Conservation (phyloP, 2,329 filamentous ascomycete species). For the Fusarium redolens region DNA sequence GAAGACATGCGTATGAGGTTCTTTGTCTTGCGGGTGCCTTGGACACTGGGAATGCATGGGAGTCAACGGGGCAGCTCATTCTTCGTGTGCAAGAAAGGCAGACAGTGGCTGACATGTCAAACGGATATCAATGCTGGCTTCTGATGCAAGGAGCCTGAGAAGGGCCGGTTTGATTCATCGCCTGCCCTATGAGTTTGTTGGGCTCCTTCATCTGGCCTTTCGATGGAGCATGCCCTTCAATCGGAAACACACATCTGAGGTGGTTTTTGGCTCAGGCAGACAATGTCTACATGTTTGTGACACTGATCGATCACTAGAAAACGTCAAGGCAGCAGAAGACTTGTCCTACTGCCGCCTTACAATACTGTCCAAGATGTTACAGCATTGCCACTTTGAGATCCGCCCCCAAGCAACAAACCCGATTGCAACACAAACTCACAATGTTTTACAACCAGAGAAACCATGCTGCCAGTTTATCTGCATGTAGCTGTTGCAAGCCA, state of each 20-base stretch:
- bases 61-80: background rate
- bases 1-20: background rate
- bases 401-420: constrained; percentile 49
- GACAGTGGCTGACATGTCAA: background rate
- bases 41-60: background rate
- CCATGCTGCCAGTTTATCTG: background rate
- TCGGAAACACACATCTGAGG: background rate
- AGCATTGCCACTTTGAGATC: constrained; percentile 48
- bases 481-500: background rate
- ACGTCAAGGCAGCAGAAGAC: constrained; percentile 60
- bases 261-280: background rate
- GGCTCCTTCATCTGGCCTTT: background rate
- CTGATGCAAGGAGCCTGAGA: background rate
- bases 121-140: background rate
- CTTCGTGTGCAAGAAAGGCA: background rate
- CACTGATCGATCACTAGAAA: constrained; percentile 51
- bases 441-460: background rate
- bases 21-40: background rate
- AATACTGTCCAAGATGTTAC: constrained; percentile 61
- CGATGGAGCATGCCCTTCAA: background rate
- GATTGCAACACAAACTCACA: background rate
- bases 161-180: background rate
- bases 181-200: background rate
- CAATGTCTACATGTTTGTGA: background rate
- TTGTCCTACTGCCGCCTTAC: constrained; percentile 64